A percentile compares a stretch with the other conserved stretches of the same genome.
Conservation (phyloP, 2,329 filamentous ascomycete species). For the Lecanoromycetidae sp. region DNA sequence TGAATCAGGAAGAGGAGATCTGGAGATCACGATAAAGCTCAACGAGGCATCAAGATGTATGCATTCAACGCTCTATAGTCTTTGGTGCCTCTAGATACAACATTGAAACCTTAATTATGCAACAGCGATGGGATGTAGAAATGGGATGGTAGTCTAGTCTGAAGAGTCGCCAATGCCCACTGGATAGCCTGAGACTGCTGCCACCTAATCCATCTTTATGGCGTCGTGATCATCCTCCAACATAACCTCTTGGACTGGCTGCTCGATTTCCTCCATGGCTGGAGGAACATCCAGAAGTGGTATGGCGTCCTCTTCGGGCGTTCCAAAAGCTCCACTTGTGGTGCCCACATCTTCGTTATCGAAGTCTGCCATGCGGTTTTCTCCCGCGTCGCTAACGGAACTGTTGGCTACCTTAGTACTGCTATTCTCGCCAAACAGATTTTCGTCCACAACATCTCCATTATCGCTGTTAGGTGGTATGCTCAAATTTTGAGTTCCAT, state of each 20-base stretch:
- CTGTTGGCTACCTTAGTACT: conserved; percentile 31
- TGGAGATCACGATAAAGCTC: no score
- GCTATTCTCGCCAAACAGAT: conserved; percentile 26
- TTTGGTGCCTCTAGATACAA: conserved; percentile 5
- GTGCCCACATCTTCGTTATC: conserved; percentile 19
- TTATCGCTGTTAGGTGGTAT: conserved; percentile 15
- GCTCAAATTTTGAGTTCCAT: neutral
- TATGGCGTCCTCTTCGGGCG: conserved; percentile 19
- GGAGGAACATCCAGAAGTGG: conserved; percentile 26
- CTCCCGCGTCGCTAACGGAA: conserved; percentile 22
- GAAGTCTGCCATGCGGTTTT: conserved; percentile 18
- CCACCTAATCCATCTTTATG: conserved; percentile 4
- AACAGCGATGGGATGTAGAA: conserved; percentile 3
- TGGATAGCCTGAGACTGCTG: neutral
- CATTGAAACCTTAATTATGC: neutral
- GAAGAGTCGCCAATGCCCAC: neutral
- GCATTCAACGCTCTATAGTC: neutral
- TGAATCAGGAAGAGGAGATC: no score
- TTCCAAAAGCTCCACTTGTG: conserved; percentile 11
- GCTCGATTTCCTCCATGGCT: conserved; percentile 27
- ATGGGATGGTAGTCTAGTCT: neutral
- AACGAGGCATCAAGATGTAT: neutral
- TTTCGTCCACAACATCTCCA: conserved; percentile 23
- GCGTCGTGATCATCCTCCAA: conserved; percentile 17
- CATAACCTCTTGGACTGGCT: conserved; percentile 32